Base-by-base conservation (phyloP, 1,139 yeast species). In the Geotrichum macrosporum region DNA sequence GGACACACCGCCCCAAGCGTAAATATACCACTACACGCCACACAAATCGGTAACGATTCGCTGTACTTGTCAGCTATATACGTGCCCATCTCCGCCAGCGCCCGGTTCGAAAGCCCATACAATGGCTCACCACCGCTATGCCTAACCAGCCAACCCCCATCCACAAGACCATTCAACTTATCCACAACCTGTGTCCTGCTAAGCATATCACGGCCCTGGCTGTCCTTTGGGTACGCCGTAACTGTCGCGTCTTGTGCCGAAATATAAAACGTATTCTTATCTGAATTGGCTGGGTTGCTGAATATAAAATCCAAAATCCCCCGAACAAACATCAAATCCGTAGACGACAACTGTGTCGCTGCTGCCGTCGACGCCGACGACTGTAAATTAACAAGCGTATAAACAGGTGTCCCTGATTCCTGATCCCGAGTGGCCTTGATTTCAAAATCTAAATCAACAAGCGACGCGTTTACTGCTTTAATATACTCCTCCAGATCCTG, bases 1-100 rank as follows among this genome's bases (percentile, higher is more conserved):
- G 59, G 52, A 55, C 77, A 72, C 33, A 66, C 66, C 4, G 65
- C 55, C 0, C 88, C 88, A 41, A 72, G 53, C 0, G 85, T 80
- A 5, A 78, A 76, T 12, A 80, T 64, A 30, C 74, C 77, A n/a
- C 67, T 64, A 61, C 88, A 82, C 16, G 76, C 79, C 22, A 57
- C 54, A 57, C 89, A 82, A 9, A 58, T 31, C 5, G 70, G 61
- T 1, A 80, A 58, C 21, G 71, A 67, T 1, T 79, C 81, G 0
- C 63, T 58, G 2, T 76, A 80, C 53, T 67, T 74, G 22, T 75
- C 68, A 21, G 69, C 74, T 6, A 61, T 46, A 43, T 55, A 59
- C 6, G 51, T 43, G 21, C 48, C 47, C 34, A 61, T 53, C 37
- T 62, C 65, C 9, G 53, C 50, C 27, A 59, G 44, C 8, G 58